Evolutionary conservation across 2,329 filamentous ascomycete genomes (phyloP).

Genomic region (Neonectria hederae): DNA sequence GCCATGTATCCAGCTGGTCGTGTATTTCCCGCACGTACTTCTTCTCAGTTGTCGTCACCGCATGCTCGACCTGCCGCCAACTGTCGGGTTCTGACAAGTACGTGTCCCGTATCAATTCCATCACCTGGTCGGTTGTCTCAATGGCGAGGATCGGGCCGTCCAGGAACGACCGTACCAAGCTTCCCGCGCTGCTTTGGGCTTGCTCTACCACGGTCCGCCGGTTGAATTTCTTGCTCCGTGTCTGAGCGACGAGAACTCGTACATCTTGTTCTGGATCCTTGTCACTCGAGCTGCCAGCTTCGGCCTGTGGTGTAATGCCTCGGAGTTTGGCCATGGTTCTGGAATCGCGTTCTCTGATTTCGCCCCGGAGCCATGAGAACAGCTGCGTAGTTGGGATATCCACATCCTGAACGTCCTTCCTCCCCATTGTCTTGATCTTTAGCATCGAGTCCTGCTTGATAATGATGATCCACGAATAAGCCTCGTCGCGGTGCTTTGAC

Average conservation of each 20-base stretch:
- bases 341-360: slow-evolving; percentile 82
- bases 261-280: slow-evolving; percentile 73
- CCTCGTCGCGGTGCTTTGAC: slow-evolving; percentile 78
- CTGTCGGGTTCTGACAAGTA: slow-evolving; percentile 81
- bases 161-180: slow-evolving; percentile 75
- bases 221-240: slow-evolving; percentile 91
- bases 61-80: slow-evolving; percentile 85
- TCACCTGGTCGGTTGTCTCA: slow-evolving; percentile 84
- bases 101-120: slow-evolving; percentile 80
- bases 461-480: slow-evolving; percentile 87
- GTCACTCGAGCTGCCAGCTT: slow-evolving; percentile 43
- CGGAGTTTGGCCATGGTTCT: slow-evolving; percentile 61
- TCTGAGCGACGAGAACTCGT: slow-evolving; percentile 83
- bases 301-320: slow-evolving; percentile 43
- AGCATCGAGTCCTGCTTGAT: slow-evolving; percentile 81
- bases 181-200: slow-evolving; percentile 67
- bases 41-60: slow-evolving; percentile 78
- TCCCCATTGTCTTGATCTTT: slow-evolving; percentile 81
- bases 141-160: slow-evolving; percentile 86
- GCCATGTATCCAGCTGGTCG: slow-evolving; percentile 75
- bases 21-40: slow-evolving; percentile 87
- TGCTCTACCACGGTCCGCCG: slow-evolving; percentile 87
- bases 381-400: slow-evolving; percentile 81
- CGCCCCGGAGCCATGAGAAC: slow-evolving; percentile 80
- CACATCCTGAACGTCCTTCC: slow-evolving; percentile 77